A percentile compares a stretch with the other conserved stretches of the same genome.
These are phyloP conservation scores for Picochlorum sp. DNA, from an alignment of 139 green algal species.

Conservation along the genomic window DNA sequence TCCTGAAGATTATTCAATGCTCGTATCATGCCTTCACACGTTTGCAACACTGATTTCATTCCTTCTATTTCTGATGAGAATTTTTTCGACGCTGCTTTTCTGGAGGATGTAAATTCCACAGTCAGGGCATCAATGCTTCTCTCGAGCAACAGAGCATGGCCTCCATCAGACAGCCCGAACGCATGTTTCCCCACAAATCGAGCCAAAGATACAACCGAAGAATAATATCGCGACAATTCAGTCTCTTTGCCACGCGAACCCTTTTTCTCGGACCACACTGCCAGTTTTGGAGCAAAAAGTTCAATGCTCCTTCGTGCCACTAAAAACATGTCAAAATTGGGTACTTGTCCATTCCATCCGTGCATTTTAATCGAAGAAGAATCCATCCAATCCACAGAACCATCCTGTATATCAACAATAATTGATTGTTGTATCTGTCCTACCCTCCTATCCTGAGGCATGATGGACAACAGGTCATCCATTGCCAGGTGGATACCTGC, in stretches of 20 bases:
- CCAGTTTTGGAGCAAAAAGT: background rate
- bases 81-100: background rate
- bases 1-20: slow-evolving; percentile 72
- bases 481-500: background rate
- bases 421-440: slow-evolving; percentile 51
- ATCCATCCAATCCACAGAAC: background rate
- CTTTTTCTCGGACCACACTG: background rate
- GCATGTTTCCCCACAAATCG: slow-evolving; percentile 10
- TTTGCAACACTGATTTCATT: background rate
- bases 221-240: background rate
- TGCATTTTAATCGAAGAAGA: slow-evolving; percentile 42
- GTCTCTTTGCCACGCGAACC: background rate
- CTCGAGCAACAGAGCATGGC: slow-evolving; percentile 54
- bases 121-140: slow-evolving; percentile 53
- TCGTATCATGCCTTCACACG: slow-evolving; percentile 37
- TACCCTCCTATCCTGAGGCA: background rate
- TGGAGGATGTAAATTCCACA: slow-evolving; percentile 18
- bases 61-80: background rate
- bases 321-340: slow-evolving; percentile 62
- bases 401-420: slow-evolving; percentile 43
- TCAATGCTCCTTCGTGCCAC: slow-evolving; percentile 36
- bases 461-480: background rate
- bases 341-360: slow-evolving; percentile 51
- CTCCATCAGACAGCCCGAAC: slow-evolving; percentile 6
- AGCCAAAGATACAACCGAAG: background rate